Conservation (phyloP, 2,329 filamentous ascomycete species). For the Fusarium armeniacum region DNA sequence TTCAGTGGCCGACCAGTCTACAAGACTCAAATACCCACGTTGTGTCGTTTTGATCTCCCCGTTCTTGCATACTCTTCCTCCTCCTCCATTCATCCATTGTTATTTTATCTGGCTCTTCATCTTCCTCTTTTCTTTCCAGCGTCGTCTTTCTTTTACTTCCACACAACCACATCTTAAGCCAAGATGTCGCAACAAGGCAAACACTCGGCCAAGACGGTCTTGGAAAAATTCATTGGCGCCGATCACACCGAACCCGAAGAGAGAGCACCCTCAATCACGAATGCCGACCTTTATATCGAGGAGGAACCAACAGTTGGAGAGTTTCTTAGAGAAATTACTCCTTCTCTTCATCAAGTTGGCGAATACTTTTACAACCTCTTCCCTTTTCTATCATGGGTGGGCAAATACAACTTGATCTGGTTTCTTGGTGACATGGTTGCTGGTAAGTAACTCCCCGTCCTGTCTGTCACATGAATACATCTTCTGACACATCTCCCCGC, state of each 20-base stretch:
- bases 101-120: background rate
- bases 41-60: conserved; percentile 31
- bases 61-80: conserved; percentile 22
- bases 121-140: conserved; percentile 9
- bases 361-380: conserved; percentile 60
- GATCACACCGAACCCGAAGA: conserved; percentile 53
- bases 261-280: conserved; percentile 54
- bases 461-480: conserved; percentile 3
- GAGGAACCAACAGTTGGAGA: conserved; percentile 60
- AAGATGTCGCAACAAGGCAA: conserved; percentile 43
- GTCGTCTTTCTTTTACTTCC: conserved; percentile 5
- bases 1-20: conserved; percentile 16
- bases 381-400: conserved; percentile 65
- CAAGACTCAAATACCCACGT: conserved; percentile 35
- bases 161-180: background rate
- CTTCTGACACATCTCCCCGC: conserved; percentile 39
- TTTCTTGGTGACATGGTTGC: conserved; percentile 62
- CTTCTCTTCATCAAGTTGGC: conserved; percentile 50
- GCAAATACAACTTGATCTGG: conserved; percentile 65
- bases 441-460: conserved; percentile 51
- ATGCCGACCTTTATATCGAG: conserved; percentile 58
- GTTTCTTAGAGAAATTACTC: conserved; percentile 57
- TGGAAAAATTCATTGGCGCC: conserved; percentile 54
- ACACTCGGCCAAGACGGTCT: conserved; percentile 44
- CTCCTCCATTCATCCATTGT: background rate